Base-by-base conservation (phyloP, 176 grass and related monocot species). In the Avena eriantha region DNA sequence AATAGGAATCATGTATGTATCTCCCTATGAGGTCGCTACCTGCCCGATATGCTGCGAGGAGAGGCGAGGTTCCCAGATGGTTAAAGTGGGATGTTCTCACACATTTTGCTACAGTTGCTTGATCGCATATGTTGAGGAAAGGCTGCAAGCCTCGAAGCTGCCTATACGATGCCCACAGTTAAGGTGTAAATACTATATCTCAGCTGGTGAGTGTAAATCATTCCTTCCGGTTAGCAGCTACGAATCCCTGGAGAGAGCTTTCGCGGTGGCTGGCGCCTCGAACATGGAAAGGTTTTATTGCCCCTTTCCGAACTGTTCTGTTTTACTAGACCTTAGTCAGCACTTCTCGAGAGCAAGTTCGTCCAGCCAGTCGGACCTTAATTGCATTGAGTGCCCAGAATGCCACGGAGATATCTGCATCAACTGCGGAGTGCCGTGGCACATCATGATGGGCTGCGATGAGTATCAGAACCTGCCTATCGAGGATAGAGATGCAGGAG, bases 351-450 rank as follows among this genome's bases (percentile, higher is more conserved):
- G 94, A 76, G 93, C 94, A 7, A 91, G 90, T 54, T 91, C 91
- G 41, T 95, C 93, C 50, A 93, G 78, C 69, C 82, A 90, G 59
- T 86, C 90, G 43, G 97, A 98, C 12, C 66, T 92, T 41, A 91
- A 84, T 74, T 88, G 90, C 43, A 54, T 94, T 12, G 90, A 94
- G 49, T 98, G 97, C 64, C 86, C 94, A 45, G 94, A 96, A 80
- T 98, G 97, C 80, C 87, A 89, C 36, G 90, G 94, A 76, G 94
- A 98, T 88, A 94, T 94, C 43, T 98, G 97, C 78, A 88, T 98
- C 85, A 91, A 78, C 29, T 98, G 97, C 77, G 84, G 90, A 57
- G 92, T 94, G 56, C 97, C 93, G 26, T 96, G 94, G 93, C 97
- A 98, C 83, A 78, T 91, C 61, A 89, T 94, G 90, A 90, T 98